Base-by-base conservation (phyloP, 441 rosid genomes). In the Mallotus repandus region DNA sequence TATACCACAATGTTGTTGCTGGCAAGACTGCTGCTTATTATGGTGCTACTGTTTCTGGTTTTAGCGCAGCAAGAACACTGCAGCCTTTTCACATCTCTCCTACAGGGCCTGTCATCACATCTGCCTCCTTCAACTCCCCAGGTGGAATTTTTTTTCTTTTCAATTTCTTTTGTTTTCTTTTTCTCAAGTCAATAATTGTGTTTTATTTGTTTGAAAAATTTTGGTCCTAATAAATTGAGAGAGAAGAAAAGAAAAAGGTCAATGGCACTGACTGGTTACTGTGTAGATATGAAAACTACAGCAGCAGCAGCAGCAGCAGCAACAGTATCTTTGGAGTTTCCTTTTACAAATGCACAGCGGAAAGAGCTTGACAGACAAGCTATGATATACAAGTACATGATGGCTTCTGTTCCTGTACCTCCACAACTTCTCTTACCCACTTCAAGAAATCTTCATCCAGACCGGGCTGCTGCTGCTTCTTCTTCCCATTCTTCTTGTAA, bases 81-180 rank as follows among this genome's bases (percentile, higher is more conserved):
- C 80, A 76, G 80, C 81, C 82, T 80, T 84, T 76, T 80, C 69
- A 67, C 76, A 68, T 68, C n/a, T 52, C 80, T 45, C 41, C 65
- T 0, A 10, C 69, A 62, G 21, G 56, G 32, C 19, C 64, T 41
- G 15, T 64, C 59, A 50, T 46, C 15, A 18, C 75, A 9, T 6
- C 46, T 43, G 9, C 46, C 60, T 19, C 73, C 69, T 71, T 80
- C 82, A 80, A 71, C 77, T 76, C 81, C 67, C 76, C 87, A 71
- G 82, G 82, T 80, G 45, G 9, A 16, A 53, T 18, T 59, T 25
- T 35, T 53, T 21, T 63, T 38, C 21, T 50, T 53, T 29, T 43
- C 9, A 8, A 29, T 52, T 9, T 43, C 46, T 43, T 25, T 43
- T 43, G 7, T 9, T 43, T 43, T 21, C 0, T 49, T 45, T 63